Conservation (phyloP, 305 asterid species). For the Plantago coronopus region DNA sequence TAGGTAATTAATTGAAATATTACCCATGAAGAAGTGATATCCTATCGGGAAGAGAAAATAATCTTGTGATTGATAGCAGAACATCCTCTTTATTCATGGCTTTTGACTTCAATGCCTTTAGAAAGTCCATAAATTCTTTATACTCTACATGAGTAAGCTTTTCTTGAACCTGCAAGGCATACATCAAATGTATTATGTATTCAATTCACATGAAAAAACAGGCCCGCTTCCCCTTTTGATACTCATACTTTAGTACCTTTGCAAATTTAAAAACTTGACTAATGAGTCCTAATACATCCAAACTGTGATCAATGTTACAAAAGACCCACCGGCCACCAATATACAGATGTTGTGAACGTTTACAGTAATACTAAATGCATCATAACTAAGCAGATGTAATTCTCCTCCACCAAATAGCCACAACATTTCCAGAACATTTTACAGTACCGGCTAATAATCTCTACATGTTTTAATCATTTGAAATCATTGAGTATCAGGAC, state of each 20-base stretch:
- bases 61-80: constrained; percentile 66
- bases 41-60: constrained; percentile 82
- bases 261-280: neutral
- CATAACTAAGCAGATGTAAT: no score
- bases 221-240: neutral
- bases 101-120: constrained; percentile 81
- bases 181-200: constrained; percentile 14
- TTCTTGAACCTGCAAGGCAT: constrained; percentile 59
- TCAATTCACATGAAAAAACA: constrained; percentile 8
- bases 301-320: no score
- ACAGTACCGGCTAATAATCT: no score
- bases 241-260: neutral
- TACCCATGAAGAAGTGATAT: constrained; percentile 83
- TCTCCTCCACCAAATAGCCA: no score
- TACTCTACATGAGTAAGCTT: constrained; percentile 76
- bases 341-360: no score
- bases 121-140: constrained; percentile 63
- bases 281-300: no score
- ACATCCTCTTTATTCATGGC: constrained; percentile 70
- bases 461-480: no score
- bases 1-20: constrained; percentile 7
- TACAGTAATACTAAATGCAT: no score
- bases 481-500: no score
- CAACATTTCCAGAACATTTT: no score
- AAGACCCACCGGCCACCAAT: no score